These are phyloP conservation scores for Quercus glauca DNA, from an alignment of 306 rosid genomes.

Conservation along the genomic window DNA sequence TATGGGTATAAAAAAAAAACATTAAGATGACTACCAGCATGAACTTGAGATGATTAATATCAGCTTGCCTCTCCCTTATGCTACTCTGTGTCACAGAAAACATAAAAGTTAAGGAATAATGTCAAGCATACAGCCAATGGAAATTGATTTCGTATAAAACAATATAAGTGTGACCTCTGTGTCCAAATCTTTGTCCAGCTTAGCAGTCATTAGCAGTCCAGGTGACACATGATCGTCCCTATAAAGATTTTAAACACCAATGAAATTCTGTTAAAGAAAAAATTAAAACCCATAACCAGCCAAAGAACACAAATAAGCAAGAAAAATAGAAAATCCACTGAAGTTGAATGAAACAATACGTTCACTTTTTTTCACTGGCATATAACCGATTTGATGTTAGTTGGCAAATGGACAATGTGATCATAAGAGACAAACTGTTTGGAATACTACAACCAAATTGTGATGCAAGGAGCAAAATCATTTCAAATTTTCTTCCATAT, in stretches of 20 bases:
- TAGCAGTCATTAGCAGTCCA: slow-evolving; percentile 35
- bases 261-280: slow-evolving; percentile 15
- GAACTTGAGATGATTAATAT: slow-evolving; percentile 63
- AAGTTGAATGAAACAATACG: neutral
- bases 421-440: neutral
- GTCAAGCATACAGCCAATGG: slow-evolving; percentile 13
- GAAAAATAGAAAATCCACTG: neutral
- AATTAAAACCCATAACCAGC: slow-evolving; percentile 5
- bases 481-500: too few species aligned
- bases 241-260: slow-evolving; percentile 21
- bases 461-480: too few species aligned
- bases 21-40: slow-evolving; percentile 67
- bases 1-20: slow-evolving; percentile 1
- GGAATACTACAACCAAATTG: neutral
- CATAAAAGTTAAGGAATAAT: slow-evolving; percentile 21
- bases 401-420: neutral
- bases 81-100: slow-evolving; percentile 46
- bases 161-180: slow-evolving; percentile 48
- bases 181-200: slow-evolving; percentile 35
- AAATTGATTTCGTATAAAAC: slow-evolving; percentile 11
- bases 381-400: neutral
- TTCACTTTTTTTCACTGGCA: neutral
- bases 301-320: slow-evolving; percentile 8
- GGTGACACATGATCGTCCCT: slow-evolving; percentile 52
- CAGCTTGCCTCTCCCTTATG: slow-evolving; percentile 47